These are phyloP conservation scores for Biancaea sappan DNA, from an alignment of 306 rosid species.

Conservation along the genomic window DNA sequence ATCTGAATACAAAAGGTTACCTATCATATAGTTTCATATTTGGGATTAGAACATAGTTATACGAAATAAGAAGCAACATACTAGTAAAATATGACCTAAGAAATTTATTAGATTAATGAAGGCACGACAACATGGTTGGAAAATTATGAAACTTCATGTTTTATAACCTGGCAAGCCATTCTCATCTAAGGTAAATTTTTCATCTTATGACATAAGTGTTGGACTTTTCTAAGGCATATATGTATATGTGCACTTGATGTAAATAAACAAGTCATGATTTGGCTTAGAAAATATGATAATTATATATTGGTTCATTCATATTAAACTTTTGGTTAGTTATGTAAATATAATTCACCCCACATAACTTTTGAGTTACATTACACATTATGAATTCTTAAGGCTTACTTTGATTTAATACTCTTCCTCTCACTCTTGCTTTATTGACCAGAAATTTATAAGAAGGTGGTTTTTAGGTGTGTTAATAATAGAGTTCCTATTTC, in stretches of 20 bases:
- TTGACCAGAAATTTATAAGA: constrained; percentile 83
- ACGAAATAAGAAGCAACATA: constrained; percentile 10
- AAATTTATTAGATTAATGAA: constrained; percentile 27
- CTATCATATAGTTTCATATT: constrained; percentile 27
- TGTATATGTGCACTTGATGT: constrained; percentile 2
- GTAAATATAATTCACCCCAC: no score
- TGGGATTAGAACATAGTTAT: constrained; percentile 11
- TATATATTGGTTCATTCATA: constrained; percentile 11
- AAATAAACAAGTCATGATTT: constrained; percentile 1
- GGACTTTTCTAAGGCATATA: constrained; percentile 7
- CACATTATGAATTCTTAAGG: constrained; percentile 22
- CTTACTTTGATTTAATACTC: constrained; percentile 12
- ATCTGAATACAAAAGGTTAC: constrained; percentile 18
- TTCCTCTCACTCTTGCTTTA: constrained; percentile 6
- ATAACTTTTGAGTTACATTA: constrained; percentile 22
- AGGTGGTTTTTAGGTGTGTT: constrained; percentile 91
- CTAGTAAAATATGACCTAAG: constrained; percentile 12
- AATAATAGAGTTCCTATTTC: constrained; percentile 17
- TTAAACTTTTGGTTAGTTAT: constrained; percentile 10
- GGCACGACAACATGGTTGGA: neutral
- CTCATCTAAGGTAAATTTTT: neutral
- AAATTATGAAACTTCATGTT: neutral
- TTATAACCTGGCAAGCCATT: neutral
- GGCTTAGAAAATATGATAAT: constrained; percentile 14
- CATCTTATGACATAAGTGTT: neutral